phyloP scores from a whole-genome alignment of 2,329 filamentous ascomycete genomes.

The Stachybotrys elegans region DNA sequence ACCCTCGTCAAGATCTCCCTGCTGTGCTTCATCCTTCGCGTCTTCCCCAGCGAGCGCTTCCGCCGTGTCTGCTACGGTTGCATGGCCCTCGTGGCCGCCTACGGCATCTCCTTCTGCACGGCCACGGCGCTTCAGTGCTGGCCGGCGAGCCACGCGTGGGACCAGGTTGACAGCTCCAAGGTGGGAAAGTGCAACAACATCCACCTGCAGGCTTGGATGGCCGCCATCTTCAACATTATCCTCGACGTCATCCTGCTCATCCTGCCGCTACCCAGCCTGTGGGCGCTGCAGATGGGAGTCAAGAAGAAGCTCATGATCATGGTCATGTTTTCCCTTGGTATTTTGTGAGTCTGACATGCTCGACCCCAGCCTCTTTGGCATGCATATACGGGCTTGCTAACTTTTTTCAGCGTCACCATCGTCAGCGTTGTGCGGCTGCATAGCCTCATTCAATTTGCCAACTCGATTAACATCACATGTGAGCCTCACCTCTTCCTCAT shows the following conservation, averaged over 20 bases:
- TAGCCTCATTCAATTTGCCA: conserved; percentile 13
- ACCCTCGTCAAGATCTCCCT: conserved; percentile 18
- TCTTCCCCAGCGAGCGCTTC: conserved; percentile 13
- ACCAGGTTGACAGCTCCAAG: conserved; percentile 30
- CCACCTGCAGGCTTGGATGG: conserved; percentile 30
- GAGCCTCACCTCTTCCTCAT: neutral
- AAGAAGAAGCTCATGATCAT: conserved; percentile 32
- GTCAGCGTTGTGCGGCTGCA: conserved; percentile 16
- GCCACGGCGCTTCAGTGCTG: no score
- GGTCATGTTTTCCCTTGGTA: conserved; percentile 35
- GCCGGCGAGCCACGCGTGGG: conserved; percentile 35
- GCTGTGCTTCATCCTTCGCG: conserved; percentile 19
- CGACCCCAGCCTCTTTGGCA: no score
- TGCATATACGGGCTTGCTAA: no score
- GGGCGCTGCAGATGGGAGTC: conserved; percentile 20
- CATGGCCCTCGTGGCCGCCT: conserved; percentile 20
- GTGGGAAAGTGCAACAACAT: conserved; percentile 31
- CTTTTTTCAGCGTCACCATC: conserved; percentile 15
- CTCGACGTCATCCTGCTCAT: conserved; percentile 34
- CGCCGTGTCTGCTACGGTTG: conserved; percentile 20
- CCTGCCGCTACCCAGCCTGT: conserved; percentile 29
- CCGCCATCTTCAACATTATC: conserved; percentile 32
- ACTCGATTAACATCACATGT: conserved; percentile 16
- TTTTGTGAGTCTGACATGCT: conserved; percentile 18
- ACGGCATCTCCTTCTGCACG: no score